Evolutionary conservation across 2,329 filamentous ascomycete genomes (phyloP).

Genomic region (Cadophora sp.): DNA sequence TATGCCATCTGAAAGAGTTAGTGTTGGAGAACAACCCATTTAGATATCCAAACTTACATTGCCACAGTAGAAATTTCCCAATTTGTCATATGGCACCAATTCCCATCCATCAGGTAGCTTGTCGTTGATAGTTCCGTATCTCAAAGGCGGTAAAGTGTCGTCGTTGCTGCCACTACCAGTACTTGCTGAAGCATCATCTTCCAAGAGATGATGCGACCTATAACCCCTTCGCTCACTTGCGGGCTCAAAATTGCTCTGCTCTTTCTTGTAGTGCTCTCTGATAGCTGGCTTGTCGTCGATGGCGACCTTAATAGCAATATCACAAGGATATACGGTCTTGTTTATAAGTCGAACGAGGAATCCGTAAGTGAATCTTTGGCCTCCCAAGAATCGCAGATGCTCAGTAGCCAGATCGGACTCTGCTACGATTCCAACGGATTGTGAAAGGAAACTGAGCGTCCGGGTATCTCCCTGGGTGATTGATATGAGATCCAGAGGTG

Average conservation of each 20-base stretch:
- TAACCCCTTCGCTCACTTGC: conserved; percentile 42
- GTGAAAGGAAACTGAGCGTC: conserved; percentile 87
- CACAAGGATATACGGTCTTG: conserved; percentile 84
- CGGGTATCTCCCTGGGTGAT: conserved; percentile 81
- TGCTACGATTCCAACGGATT: conserved; percentile 87
- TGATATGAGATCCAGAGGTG: conserved; percentile 83
- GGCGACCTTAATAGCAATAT: conserved; percentile 84
- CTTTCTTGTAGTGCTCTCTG: conserved; percentile 71
- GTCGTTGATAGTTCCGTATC: conserved; percentile 82
- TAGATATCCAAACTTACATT: conserved; percentile 63
- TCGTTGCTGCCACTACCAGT: conserved; percentile 38
- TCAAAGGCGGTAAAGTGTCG: conserved; percentile 71
- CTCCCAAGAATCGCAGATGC: conserved; percentile 91
- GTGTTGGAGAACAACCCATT: neutral
- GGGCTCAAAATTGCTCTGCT: conserved; percentile 45
- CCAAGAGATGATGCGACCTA: conserved; percentile 35
- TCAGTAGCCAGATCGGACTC: conserved; percentile 92
- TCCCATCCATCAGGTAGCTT: conserved; percentile 81
- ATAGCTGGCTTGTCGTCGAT: conserved; percentile 78
- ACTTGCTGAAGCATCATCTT: conserved; percentile 45
- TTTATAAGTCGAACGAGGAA: conserved; percentile 78
- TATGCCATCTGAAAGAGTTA: conserved; percentile 73
- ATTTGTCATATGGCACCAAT: conserved; percentile 72
- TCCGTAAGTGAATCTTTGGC: conserved; percentile 82
- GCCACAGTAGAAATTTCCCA: conserved; percentile 93